Evolutionary conservation across 129 eudicot genomes (phyloP), one percentile per base, ranked within the genome.

Genomic region (Centrapalus pauciflorus): DNA sequence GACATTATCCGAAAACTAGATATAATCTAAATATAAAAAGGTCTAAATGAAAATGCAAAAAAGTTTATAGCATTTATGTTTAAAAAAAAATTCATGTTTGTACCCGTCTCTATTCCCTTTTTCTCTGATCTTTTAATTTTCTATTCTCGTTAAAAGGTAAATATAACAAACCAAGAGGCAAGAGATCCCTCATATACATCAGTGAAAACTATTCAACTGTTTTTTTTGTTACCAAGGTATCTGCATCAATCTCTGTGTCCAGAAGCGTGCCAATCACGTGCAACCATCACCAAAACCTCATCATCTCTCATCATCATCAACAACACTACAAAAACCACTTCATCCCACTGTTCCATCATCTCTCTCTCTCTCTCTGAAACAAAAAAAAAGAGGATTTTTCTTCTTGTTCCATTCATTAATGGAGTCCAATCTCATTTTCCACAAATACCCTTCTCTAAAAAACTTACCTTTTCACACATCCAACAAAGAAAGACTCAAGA

Each of bases 191-290:
- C n/a, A n/a, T n/a, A n/a, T n/a, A n/a, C n/a, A n/a, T n/a, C n/a
- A n/a, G n/a, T n/a, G n/a, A n/a, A n/a, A n/a, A n/a, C 6, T 14
- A 14, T 71, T 60, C 56, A 64, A 33, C 63, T 20, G 7, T 19
- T 40, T 20, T 30, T 52, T 48, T 63, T 40, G 55, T 75, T 24
- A 50, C 50, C 43, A 40, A 43, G 49, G 35, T 55, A 67, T 77
- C 81, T 81, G 69, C 82, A 80, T 37, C 45, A 60, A 61, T 72
- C 61, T 54, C 33, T 76, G 83, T 69, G 79, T 52, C 79, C 71
- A 46, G 57, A 65, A 43, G 72, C 79, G 79, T 74, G 79, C 79
- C 73, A 28, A 32, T 74, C 79, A 74, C 79, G 79, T 74, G 74
- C 66, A 24, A 0, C 26, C 33, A 67, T 67, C 50, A 50, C 55